Evolutionary conservation across 1,284 basidiomycete species (phyloP).

Genomic region (Neonothopanus nambi): DNA sequence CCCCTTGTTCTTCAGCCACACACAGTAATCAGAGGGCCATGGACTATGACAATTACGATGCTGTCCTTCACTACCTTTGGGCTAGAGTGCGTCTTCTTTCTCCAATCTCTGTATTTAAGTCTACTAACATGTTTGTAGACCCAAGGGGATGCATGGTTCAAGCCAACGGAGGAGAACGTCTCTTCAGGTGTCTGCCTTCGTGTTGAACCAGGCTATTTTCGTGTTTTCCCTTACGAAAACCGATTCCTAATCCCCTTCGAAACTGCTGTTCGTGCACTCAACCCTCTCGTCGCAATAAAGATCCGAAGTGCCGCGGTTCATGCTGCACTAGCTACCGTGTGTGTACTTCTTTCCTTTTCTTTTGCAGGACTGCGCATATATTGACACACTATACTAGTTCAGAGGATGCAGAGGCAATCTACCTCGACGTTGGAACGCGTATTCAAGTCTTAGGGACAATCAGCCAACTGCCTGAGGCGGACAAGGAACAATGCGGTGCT

Average conservation of each 20-base stretch:
- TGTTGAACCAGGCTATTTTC: constrained; percentile 58
- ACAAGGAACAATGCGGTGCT: constrained; percentile 84
- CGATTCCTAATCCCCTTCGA: constrained; percentile 66
- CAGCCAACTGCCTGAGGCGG: constrained; percentile 60
- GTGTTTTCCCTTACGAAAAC: constrained; percentile 72
- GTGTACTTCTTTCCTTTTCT: constrained; percentile 30
- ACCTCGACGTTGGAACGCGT: constrained; percentile 56
- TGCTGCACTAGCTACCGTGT: constrained; percentile 71
- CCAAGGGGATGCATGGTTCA: constrained; percentile 75
- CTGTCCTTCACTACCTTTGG: constrained; percentile 68
- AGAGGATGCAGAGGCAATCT: constrained; percentile 52
- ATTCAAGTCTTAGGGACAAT: constrained; percentile 71
- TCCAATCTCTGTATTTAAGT: not conserved
- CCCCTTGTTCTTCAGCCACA: constrained; percentile 20
- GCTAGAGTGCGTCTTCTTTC: constrained; percentile 37
- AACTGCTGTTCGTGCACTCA: constrained; percentile 64
- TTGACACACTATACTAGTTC: constrained; percentile 35
- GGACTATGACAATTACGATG: constrained; percentile 77
- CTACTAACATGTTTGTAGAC: constrained; percentile 40
- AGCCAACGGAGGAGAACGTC: constrained; percentile 70
- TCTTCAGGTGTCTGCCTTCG: constrained; percentile 70
- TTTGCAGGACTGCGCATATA: constrained; percentile 5
- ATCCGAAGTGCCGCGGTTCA: constrained; percentile 79
- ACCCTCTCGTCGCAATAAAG: constrained; percentile 81
- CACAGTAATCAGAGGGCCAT: constrained; percentile 39